phyloP scores from a whole-genome alignment of 2,329 filamentous ascomycete species.

The Colletotrichum lentis region DNA sequence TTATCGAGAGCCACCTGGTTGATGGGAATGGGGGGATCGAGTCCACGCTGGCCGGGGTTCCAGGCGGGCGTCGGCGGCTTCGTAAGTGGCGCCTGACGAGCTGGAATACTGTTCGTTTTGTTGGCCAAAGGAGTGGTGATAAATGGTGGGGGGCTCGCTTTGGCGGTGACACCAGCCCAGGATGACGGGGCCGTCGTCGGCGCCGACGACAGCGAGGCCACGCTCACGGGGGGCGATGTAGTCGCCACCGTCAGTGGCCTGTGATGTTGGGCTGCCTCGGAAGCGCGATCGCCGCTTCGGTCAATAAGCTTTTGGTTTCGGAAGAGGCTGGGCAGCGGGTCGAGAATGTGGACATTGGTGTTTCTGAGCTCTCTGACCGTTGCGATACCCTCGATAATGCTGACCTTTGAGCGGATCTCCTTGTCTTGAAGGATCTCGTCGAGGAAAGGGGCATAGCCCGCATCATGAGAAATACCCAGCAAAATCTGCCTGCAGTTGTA shows the following conservation, averaged over 20 bases:
- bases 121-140: slow-evolving; percentile 54
- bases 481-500: slow-evolving; percentile 69
- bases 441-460: slow-evolving; percentile 67
- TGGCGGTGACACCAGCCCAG: slow-evolving; percentile 55
- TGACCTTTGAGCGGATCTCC: slow-evolving; percentile 54
- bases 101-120: slow-evolving; percentile 42
- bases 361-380: slow-evolving; percentile 58
- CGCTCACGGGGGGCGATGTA: slow-evolving; percentile 42
- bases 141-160: slow-evolving; percentile 54
- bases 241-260: slow-evolving; percentile 36
- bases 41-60: slow-evolving; percentile 63
- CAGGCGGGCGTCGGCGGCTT: slow-evolving; percentile 51
- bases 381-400: slow-evolving; percentile 63
- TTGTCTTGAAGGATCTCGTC: slow-evolving; percentile 61
- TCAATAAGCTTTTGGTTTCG: slow-evolving; percentile 61
- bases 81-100: slow-evolving; percentile 14
- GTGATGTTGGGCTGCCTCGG: slow-evolving; percentile 23
- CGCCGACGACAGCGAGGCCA: slow-evolving; percentile 41
- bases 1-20: slow-evolving; percentile 58
- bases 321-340: slow-evolving; percentile 60
- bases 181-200: slow-evolving; percentile 41
- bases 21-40: slow-evolving; percentile 61
- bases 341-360: slow-evolving; percentile 57
- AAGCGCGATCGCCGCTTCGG: slow-evolving; percentile 42
- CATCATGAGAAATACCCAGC: slow-evolving; percentile 69